phyloP scores from a whole-genome alignment of 176 grass and related monocot species.

The Neostapfia colusana region DNA sequence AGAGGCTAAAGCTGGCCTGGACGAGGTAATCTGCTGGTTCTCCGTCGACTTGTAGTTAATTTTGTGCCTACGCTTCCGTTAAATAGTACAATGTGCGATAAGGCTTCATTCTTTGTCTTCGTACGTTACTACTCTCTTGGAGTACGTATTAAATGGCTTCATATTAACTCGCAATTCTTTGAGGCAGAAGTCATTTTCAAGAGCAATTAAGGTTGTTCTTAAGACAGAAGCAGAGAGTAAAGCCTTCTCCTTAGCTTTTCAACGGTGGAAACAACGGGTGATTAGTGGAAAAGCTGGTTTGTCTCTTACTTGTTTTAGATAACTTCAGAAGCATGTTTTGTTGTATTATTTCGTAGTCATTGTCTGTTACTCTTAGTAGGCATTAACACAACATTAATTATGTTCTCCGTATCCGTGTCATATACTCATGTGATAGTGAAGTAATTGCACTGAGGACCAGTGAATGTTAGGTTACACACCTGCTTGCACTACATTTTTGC shows the following conservation, averaged over 20 bases:
- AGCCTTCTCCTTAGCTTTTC: constrained; percentile 73
- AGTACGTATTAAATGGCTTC: constrained; percentile 42
- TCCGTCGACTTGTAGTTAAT: constrained; percentile 10
- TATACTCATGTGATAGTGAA: not conserved
- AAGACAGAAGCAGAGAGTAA: constrained; percentile 86
- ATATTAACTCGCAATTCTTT: constrained; percentile 45
- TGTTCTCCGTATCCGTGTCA: not conserved
- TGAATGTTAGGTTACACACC: not conserved
- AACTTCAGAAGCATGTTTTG: constrained; percentile 32
- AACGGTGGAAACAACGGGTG: constrained; percentile 75
- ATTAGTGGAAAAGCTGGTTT: constrained; percentile 69
- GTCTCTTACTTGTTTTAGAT: constrained; percentile 50
- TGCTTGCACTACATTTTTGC: not conserved
- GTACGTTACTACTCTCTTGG: constrained; percentile 32
- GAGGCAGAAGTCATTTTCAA: constrained; percentile 88
- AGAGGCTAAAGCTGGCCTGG: constrained; percentile 44
- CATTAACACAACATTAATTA: not conserved
- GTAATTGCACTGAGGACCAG: constrained; percentile 5
- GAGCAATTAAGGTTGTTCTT: constrained; percentile 86
- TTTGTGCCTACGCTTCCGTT: not conserved
- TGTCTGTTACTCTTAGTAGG: not conserved
- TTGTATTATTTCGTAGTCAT: constrained; percentile 24
- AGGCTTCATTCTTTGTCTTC: constrained; percentile 9
- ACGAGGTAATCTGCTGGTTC: constrained; percentile 57
- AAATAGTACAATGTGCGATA: not conserved